Conservation (phyloP, 1,284 basidiomycete genomes). For the Trametes sp. region DNA sequence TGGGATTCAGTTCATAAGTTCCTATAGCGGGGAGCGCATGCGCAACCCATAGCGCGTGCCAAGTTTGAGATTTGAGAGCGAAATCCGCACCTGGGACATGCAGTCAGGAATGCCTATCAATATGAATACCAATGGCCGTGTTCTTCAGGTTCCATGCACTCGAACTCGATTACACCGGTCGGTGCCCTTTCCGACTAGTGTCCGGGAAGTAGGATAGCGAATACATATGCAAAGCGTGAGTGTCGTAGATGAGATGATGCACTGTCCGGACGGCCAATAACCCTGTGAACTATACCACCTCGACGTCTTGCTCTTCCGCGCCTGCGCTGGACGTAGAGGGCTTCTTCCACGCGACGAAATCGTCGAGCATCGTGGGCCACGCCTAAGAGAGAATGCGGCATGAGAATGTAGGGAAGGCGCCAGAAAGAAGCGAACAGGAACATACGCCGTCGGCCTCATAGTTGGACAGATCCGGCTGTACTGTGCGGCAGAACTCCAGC, state of each 20-base stretch:
- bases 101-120: no score
- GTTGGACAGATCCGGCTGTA: slow-evolving; percentile 64
- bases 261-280: not conserved
- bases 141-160: no score
- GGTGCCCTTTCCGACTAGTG: not conserved
- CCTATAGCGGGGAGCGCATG: no score
- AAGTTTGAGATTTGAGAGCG: no score
- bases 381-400: slow-evolving; percentile 52
- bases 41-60: no score
- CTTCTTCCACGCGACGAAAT: slow-evolving; percentile 74
- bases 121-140: no score
- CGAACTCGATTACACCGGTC: not conserved
- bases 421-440: slow-evolving; percentile 23
- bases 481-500: slow-evolving; percentile 69
- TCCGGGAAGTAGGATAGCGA: not conserved
- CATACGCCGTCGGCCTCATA: slow-evolving; percentile 78
- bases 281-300: not conserved
- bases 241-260: not conserved
- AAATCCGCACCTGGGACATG: no score
- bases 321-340: not conserved
- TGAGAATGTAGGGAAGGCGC: slow-evolving; percentile 10
- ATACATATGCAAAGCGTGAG: not conserved
- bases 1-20: no score
- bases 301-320: not conserved
- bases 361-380: slow-evolving; percentile 81